Percentiles rank a stretch among this genome's conserved stretches.
Evolutionary conservation across 441 rosid species (phyloP).

Genomic region (Adansonia rubrostipa): DNA sequence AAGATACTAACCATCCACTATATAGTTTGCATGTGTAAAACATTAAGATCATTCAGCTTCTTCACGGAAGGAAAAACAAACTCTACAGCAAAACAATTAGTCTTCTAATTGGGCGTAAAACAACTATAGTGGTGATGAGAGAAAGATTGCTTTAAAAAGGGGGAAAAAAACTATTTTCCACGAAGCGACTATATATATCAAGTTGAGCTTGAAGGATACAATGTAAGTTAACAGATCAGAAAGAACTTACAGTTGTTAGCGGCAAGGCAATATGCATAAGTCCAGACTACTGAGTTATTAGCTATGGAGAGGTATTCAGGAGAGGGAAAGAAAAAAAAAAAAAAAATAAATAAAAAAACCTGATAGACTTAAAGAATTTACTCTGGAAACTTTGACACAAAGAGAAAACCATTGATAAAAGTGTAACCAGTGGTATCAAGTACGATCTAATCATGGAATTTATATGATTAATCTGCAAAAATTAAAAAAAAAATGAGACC

Average conservation of each 20-base stretch:
- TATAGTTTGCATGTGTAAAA: background rate
- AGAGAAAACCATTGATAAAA: background rate
- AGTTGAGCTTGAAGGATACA: background rate
- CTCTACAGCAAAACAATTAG: background rate
- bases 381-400: conserved; percentile 1
- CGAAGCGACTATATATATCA: background rate
- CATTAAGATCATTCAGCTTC: background rate
- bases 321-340: background rate
- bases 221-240: conserved; percentile 15
- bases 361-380: background rate
- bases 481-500: conserved; percentile 23
- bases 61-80: background rate
- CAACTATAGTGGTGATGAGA: background rate
- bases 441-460: background rate
- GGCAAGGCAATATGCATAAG: background rate
- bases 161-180: background rate
- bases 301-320: background rate
- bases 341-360: background rate
- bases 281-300: background rate
- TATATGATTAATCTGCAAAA: conserved; percentile 19
- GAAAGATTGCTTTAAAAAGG: background rate
- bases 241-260: background rate
- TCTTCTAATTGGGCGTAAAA: background rate
- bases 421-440: no score
- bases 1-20: background rate